Evolutionary conservation across 164 flowering plant species (phyloP), one percentile per base, ranked within the genome.

Genomic region (Vitis cinerea): DNA sequence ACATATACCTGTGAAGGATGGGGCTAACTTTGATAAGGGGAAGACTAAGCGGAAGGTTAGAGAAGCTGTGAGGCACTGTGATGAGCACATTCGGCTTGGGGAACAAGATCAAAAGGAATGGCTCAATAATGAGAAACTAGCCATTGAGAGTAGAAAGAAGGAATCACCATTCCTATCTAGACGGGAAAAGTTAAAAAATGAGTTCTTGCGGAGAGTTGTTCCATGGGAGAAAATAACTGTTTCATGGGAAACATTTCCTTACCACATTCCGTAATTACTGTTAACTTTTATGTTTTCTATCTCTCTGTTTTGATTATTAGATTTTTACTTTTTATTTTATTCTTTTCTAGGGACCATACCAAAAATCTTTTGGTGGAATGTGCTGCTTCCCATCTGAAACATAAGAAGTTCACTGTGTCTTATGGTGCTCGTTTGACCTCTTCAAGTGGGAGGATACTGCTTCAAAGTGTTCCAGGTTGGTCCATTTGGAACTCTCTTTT

Each of bases 101-200:
- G 97, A 93, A 75, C 93, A 90, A 59, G 99, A 96, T 78, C 99
- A 96, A 72, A 84, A 79, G 80, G 98, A 93, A 56, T 96, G 99
- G 99, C 87, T 96, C 9, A 71, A 76, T 3, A 92, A 84, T 74
- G 97, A 93, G 82, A 90, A 83, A 72, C 77, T 83, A 74, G 77
- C 90, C 8, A 80, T 86, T 31, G 99, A 93, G 75, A 84, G 84
- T 76, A 93, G 85, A 73, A 90, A 80, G 82, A 85, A 71, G 70
- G 95, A 96, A 54, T 90, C 94, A 9, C 98, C 98, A 6, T 96
- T 96, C 76, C 56, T 93, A 49, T 79, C 83, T 16, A 86, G 84
- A 76, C 78, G 84, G 31, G 90, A 91, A 64, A 90, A 81, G 82
- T 90, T 92, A 65, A 96, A 81, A 73, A 88, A 83, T 44, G 99